Conservation (phyloP, 805 yeast species). For the Nakazawaea wyomingensis region DNA sequence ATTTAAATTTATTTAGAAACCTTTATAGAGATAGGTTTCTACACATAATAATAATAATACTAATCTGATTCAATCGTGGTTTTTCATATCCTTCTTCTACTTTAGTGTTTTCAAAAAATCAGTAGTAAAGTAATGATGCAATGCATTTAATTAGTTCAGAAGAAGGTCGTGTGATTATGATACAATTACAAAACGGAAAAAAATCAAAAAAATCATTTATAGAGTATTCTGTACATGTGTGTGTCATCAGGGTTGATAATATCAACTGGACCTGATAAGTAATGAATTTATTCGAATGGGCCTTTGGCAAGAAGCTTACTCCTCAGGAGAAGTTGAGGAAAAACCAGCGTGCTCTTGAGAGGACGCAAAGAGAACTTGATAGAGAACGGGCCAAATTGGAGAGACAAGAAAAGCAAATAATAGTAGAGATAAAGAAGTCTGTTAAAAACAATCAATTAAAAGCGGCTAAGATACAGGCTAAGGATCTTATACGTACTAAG, state of each 20-base stretch:
- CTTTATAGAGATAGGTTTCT: too few relatives aligned
- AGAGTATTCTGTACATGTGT: too few relatives aligned
- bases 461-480: constrained; percentile 92
- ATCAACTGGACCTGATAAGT: neutral
- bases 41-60: too few relatives aligned
- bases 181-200: too few relatives aligned
- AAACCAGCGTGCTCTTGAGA: constrained; percentile 92
- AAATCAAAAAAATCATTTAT: neutral
- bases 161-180: too few relatives aligned
- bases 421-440: constrained; percentile 80
- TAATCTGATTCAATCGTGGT: too few relatives aligned
- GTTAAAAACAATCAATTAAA: constrained; percentile 87
- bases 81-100: too few relatives aligned
- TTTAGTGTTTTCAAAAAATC: too few relatives aligned
- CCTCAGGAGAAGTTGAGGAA: constrained; percentile 93
- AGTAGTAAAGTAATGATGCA: too few relatives aligned
- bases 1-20: too few relatives aligned
- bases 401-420: constrained; percentile 84
- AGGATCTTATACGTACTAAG: constrained; percentile 87
- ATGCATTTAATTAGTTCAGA: too few relatives aligned
- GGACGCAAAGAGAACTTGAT: constrained; percentile 89
- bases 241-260: too few relatives aligned
- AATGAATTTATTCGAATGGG: constrained; percentile 84
- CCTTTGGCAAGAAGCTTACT: constrained; percentile 86
- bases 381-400: constrained; percentile 84